phyloP scores from a whole-genome alignment of 164 flowering plant genomes.

The Paratinospora sagittata region DNA sequence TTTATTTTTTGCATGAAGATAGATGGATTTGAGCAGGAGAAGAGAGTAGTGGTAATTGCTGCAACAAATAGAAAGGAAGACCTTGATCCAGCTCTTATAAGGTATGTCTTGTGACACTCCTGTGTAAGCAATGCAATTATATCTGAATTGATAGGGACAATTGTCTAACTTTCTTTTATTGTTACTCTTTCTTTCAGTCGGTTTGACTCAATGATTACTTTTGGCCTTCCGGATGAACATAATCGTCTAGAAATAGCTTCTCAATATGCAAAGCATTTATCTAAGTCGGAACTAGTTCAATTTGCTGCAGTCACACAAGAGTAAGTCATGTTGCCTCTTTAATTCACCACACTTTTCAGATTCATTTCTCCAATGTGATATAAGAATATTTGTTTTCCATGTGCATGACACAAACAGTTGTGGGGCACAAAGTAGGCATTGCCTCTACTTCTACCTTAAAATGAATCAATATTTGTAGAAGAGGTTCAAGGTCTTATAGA shows the following conservation, averaged over 20 bases:
- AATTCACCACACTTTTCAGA: too few species aligned
- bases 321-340: too few species aligned
- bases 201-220: slow-evolving; percentile 78
- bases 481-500: too few species aligned
- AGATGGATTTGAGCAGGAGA: slow-evolving; percentile 96
- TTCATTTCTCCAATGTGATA: too few species aligned
- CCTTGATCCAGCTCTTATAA: slow-evolving; percentile 93
- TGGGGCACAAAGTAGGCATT: too few species aligned
- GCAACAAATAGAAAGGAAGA: slow-evolving; percentile 98
- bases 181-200: slow-evolving; percentile 63
- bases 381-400: too few species aligned
- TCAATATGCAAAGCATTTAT: slow-evolving; percentile 88
- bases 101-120: slow-evolving; percentile 29
- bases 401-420: too few species aligned
- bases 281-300: slow-evolving; percentile 54
- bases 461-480: too few species aligned
- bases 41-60: slow-evolving; percentile 89
- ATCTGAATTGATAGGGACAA: background rate
- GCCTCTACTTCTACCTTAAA: too few species aligned
- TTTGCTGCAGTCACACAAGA: slow-evolving; percentile 58
- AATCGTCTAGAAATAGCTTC: slow-evolving; percentile 70
- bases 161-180: slow-evolving; percentile 2
- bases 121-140: background rate
- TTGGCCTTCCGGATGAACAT: slow-evolving; percentile 72
- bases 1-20: slow-evolving; percentile 37